Conservation (phyloP, 768 basidiomycete species). For the Sutorius australiensis region DNA sequence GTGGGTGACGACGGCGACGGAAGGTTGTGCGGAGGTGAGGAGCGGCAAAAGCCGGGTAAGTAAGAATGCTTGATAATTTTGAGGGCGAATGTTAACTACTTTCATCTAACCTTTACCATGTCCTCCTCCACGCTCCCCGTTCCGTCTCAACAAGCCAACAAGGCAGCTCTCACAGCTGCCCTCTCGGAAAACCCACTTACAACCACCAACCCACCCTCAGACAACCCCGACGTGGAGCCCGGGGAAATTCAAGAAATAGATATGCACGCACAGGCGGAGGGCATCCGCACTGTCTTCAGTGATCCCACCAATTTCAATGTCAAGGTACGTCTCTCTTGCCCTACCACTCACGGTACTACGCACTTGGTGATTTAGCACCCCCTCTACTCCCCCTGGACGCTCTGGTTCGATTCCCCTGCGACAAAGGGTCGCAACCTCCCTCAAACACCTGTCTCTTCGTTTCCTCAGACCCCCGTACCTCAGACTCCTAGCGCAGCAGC, state of each 20-base stretch:
- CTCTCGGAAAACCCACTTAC: constrained; percentile 50
- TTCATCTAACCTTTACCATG: constrained; percentile 14
- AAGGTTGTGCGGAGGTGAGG: background rate
- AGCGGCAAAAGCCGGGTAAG: constrained; percentile 26
- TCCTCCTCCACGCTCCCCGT: constrained; percentile 49
- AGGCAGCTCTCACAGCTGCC: constrained; percentile 73
- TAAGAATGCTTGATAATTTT: background rate
- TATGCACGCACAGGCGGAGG: constrained; percentile 79
- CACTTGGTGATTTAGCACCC: constrained; percentile 61
- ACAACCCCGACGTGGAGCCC: constrained; percentile 53
- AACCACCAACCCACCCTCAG: constrained; percentile 8
- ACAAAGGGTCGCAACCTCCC: constrained; percentile 88
- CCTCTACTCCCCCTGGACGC: constrained; percentile 90
- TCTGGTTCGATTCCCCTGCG: constrained; percentile 96
- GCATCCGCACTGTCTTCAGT: constrained; percentile 89
- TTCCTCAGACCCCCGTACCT: constrained; percentile 70
- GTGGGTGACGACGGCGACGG: background rate
- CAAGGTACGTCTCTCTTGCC: constrained; percentile 55
- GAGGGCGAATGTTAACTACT: background rate
- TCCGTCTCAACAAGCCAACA: constrained; percentile 71
- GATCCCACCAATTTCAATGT: constrained; percentile 93
- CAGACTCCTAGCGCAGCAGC: constrained; percentile 70
- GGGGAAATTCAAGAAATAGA: constrained; percentile 87
- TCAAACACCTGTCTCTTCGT: constrained; percentile 75
- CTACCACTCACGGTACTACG: background rate